Base-by-base conservation (phyloP, 306 rosid species). In the Prosopis cineraria region DNA sequence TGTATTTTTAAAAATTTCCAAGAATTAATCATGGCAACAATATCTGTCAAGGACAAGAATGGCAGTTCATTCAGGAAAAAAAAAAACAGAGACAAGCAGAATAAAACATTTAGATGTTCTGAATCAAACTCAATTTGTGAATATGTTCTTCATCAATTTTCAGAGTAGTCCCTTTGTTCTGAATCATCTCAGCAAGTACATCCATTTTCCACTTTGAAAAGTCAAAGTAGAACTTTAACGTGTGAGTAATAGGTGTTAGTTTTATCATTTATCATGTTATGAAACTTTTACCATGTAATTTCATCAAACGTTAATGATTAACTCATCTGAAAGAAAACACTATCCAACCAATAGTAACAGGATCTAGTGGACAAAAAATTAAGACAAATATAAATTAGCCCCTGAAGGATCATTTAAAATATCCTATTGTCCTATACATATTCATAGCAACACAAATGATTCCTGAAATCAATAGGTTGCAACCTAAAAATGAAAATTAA, bases 401-500 rank as follows among this genome's bases (percentile, higher is more conserved):
- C 31, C 0, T 2, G 7, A n/a, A 65, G 70, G 31, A 65, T 17
- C 1, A 65, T 37, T 20, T 20, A 20, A 20, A 30, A 65, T 37
- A 39, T 34, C 10, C 10, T 10, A n/a, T 36, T 11, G 25, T 39
- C 48, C 31, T 65, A 36, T 4, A 10, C 48, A 64, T 64, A n/a
- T 64, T 8, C 27, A 33, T 8, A 19, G 16, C 37, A 4, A 31
- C 27, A 64, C 24, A 36, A 17, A 33, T 64, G 45, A 64, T 31
- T 55, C 63, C 6, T 10, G 17, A 24, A 56, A 56, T n/a, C n/a
- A 25, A 56, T 11, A 24, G 64, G 8, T 25, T 56, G 64, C 64
- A 56, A 10, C 70, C 74, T 30, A 74, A 48, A 52, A 53, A 56
- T 19, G 8, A 47, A 58, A 37, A 45, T 60, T 44, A 68, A 44